phyloP scores from a whole-genome alignment of 1,284 basidiomycete genomes.

The Schizophyllum amplum region DNA sequence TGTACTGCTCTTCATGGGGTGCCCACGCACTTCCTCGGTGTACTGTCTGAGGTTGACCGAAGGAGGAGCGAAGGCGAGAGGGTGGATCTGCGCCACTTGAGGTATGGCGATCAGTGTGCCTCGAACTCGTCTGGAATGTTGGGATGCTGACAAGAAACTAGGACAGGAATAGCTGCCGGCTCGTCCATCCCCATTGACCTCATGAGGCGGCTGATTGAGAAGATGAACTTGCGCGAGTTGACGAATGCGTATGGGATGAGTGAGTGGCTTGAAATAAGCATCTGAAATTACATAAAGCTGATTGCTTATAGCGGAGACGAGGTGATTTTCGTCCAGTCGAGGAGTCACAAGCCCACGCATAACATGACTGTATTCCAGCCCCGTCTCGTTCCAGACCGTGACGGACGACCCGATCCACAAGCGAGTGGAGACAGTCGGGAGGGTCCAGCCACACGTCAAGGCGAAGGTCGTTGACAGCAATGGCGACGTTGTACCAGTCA shows the following conservation, averaged over 20 bases:
- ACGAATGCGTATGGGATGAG: constrained; percentile 83
- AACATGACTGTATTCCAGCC: constrained; percentile 31
- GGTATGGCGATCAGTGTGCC: constrained; percentile 29
- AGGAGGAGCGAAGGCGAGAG: constrained; percentile 36
- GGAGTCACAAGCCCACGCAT: background rate
- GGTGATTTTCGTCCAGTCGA: constrained; percentile 21
- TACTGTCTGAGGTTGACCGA: constrained; percentile 58
- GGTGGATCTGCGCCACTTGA: constrained; percentile 40
- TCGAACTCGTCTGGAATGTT: background rate
- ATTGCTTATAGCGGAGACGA: constrained; percentile 48
- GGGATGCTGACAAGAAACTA: background rate
- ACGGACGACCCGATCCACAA: constrained; percentile 60
- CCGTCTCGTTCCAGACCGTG: constrained; percentile 75
- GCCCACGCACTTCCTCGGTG: constrained; percentile 76
- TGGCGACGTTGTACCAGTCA: constrained; percentile 57
- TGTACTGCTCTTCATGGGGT: constrained; percentile 81
- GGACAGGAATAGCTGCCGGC: constrained; percentile 77
- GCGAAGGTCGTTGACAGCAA: constrained; percentile 62
- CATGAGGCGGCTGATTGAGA: constrained; percentile 62
- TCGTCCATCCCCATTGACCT: constrained; percentile 73
- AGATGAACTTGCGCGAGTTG: constrained; percentile 60
- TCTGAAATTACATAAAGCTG: constrained; percentile 2
- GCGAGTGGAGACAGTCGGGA: constrained; percentile 76
- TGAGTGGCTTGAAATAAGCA: constrained; percentile 27
- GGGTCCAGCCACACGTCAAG: constrained; percentile 65